Evolutionary conservation across 2,329 filamentous ascomycete species (phyloP).

Genomic region (Fusarium sp.): DNA sequence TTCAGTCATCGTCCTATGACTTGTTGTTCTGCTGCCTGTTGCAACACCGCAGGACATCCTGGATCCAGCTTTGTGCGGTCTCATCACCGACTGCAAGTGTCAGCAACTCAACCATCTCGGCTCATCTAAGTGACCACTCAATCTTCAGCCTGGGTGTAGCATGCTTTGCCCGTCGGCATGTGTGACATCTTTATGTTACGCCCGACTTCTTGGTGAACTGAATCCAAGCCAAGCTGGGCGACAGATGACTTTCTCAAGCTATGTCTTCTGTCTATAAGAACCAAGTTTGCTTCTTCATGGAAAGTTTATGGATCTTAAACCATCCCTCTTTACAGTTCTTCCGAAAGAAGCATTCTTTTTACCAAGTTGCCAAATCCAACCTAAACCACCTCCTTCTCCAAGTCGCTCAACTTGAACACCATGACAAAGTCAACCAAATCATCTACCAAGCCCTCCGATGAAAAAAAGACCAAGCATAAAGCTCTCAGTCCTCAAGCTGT

Average conservation of each 20-base stretch:
- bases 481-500: slow-evolving; percentile 52
- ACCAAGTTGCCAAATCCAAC: not conserved
- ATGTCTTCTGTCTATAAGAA: slow-evolving; percentile 25
- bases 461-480: slow-evolving; percentile 28
- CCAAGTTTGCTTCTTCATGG: not conserved
- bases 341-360: not conserved
- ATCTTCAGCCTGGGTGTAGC: slow-evolving; percentile 7
- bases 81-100: slow-evolving; percentile 16
- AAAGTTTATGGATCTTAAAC: not conserved
- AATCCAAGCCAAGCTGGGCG: slow-evolving; percentile 7
- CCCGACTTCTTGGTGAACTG: slow-evolving; percentile 22
- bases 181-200: slow-evolving; percentile 20
- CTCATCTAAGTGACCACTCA: slow-evolving; percentile 21
- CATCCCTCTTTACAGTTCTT: not conserved
- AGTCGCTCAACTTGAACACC: not conserved
- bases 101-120: slow-evolving; percentile 5
- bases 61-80: slow-evolving; percentile 4
- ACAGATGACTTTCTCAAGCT: slow-evolving; percentile 5
- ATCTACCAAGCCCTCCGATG: not conserved
- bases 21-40: slow-evolving; percentile 4
- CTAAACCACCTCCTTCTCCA: not conserved
- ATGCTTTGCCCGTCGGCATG: slow-evolving; percentile 20
- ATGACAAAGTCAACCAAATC: not conserved
- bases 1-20: slow-evolving; percentile 21
- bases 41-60: slow-evolving; percentile 24